Percentiles rank a stretch among this genome's conserved stretches.
These are phyloP conservation scores for Solidago caesia DNA, from an alignment of 129 eudicot species.

Conservation along the genomic window DNA sequence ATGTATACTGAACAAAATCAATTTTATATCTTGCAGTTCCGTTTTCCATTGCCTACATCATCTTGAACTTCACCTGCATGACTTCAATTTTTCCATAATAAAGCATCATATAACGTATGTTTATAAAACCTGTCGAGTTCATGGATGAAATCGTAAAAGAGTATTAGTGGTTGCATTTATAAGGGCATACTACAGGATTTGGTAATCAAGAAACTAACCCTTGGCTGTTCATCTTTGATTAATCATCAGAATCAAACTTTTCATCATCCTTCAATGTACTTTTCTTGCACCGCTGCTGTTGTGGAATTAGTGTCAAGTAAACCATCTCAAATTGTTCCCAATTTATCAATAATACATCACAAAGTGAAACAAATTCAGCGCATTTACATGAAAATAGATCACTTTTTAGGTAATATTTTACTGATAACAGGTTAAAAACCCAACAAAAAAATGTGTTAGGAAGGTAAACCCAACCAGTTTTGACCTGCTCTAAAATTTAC, in stretches of 20 bases:
- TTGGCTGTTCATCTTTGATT: not conserved
- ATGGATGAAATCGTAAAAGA: not conserved
- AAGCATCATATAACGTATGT: not conserved
- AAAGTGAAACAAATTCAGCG: not conserved
- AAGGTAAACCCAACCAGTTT: no score
- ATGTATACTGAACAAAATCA: no score
- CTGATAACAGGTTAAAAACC: not conserved
- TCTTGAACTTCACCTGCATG: not conserved
- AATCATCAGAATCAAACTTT: slow-evolving; percentile 37
- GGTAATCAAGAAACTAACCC: slow-evolving; percentile 22
- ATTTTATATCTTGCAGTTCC: no score
- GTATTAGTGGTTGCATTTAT: slow-evolving; percentile 3
- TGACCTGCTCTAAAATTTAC: no score
- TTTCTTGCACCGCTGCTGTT: slow-evolving; percentile 52
- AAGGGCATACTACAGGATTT: not conserved
- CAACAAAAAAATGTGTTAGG: not conserved
- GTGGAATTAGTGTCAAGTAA: slow-evolving; percentile 35
- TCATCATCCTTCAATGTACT: slow-evolving; percentile 46
- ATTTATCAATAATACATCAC: slow-evolving; percentile 10
- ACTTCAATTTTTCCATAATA: not conserved
- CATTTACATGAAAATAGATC: not conserved
- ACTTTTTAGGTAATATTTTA: not conserved
- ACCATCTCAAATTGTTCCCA: slow-evolving; percentile 2
- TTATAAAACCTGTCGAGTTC: not conserved
- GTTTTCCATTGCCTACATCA: no score